Base-by-base conservation (phyloP, 371 early-diverging fungal genomes). In the Sporodiniella umbellata region DNA sequence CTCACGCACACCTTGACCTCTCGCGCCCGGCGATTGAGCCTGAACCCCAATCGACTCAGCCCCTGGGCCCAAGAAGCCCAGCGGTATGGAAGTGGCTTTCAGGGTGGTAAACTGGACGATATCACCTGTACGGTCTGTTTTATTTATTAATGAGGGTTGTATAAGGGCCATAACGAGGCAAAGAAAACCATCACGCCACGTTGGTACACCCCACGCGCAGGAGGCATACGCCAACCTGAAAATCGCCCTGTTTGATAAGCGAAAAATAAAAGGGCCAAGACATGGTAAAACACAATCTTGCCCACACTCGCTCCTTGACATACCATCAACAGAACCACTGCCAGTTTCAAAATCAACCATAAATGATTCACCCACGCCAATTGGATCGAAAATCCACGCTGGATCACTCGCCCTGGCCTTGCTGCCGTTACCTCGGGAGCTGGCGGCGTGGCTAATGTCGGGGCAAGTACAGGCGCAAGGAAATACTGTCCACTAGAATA, bases 1-100 rank as follows among this genome's bases (percentile, higher is more conserved):
- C 61, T 84, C 50, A 76, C 81, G 8, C 74, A 81, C 47, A 63
- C 72, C 25, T 44, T 83, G 30, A 79, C 83, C 7, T 79, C 80
- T 43, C 72, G 68, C 35, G 83, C 83, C 12, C 66, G 79, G 35
- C 72, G 75, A 2, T 71, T 76, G 33, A 76, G 77, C 48, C 47
- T 83, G 51, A 77, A 83, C 46, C 72, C 72, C 0, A 83, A 79
- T 58, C 64, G 80, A 8, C 53, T 72, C 5, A 68, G 68, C 48
- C 77, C 77, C 18, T 76, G 77, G 77, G 77, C 77, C 25, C 54
- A 60, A 46, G 72, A 61, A 37, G 77, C 77, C 23, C 68, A 65
- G 23, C 69, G 68, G 3, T 72, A 72, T 45, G 77, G 77, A 33
- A 72, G 71, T 39, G 62, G 63, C 35, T 76, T 72, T 54, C 37